Percentiles rank a stretch among this genome's conserved stretches.
These are phyloP conservation scores for Raddia distichophylla DNA, from an alignment of 176 grass and related monocot species.

Conservation along the genomic window DNA sequence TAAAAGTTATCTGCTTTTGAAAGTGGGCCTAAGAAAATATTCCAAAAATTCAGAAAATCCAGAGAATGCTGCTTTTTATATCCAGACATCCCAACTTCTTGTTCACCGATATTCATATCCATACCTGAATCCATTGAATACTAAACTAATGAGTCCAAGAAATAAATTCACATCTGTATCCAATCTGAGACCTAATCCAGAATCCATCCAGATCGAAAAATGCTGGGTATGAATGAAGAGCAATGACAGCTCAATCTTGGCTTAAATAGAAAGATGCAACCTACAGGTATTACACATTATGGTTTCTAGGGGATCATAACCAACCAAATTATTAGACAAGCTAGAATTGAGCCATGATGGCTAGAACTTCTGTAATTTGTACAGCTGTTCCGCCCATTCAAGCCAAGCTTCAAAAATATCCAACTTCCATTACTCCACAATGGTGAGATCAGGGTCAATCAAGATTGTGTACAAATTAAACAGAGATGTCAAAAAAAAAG, in stretches of 20 bases:
- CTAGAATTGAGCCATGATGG: background rate
- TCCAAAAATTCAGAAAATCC: no score
- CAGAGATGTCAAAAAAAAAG: conserved; percentile 2
- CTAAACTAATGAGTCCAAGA: no score
- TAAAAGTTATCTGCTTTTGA: no score
- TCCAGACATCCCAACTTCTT: no score
- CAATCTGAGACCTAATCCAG: no score
- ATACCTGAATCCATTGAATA: no score
- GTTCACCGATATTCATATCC: no score
- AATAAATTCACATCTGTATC: no score
- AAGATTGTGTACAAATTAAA: conserved; percentile 1
- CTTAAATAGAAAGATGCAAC: background rate
- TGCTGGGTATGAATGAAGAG: background rate
- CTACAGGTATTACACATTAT: conserved; percentile 18
- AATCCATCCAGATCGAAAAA: no score
- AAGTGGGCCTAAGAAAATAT: no score
- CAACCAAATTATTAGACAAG: conserved; percentile 11
- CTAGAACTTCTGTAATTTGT: conserved; percentile 11
- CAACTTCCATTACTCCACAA: conserved; percentile 6
- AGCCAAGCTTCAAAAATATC: conserved; percentile 6
- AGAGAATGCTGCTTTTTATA: no score
- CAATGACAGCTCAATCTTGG: conserved; percentile 9
- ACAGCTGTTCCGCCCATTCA: conserved; percentile 12
- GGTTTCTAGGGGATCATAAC: conserved; percentile 20
- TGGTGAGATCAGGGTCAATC: conserved; percentile 13